phyloP scores from a whole-genome alignment of 2,329 filamentous ascomycete genomes.

The Clarireedia monteithiana region DNA sequence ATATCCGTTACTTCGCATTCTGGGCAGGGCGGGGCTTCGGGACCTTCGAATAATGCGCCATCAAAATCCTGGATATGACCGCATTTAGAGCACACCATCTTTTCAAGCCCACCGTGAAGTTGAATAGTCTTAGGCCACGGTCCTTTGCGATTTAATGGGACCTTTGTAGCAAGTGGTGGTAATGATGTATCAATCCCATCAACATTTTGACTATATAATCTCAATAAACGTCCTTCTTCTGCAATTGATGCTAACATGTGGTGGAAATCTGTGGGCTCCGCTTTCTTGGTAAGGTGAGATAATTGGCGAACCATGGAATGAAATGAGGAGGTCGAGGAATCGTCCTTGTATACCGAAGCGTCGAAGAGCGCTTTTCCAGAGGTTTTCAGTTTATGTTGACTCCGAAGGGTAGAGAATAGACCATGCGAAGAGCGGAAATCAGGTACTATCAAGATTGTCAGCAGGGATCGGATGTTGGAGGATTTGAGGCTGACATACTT shows the following conservation, averaged over 20 bases:
- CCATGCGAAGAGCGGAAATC: constrained; percentile 92
- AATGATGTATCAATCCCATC: constrained; percentile 88
- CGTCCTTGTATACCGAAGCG: constrained; percentile 93
- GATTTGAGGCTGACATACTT: constrained; percentile 47
- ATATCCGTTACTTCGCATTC: constrained; percentile 68
- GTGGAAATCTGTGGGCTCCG: constrained; percentile 82
- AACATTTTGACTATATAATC: constrained; percentile 94
- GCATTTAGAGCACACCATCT: constrained; percentile 97
- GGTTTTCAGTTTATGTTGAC: constrained; percentile 82
- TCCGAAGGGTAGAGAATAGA: constrained; percentile 77
- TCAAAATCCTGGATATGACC: constrained; percentile 69
- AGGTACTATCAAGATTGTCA: constrained; percentile 51
- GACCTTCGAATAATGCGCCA: constrained; percentile 71
- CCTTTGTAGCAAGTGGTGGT: constrained; percentile 67
- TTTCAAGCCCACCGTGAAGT: constrained; percentile 84
- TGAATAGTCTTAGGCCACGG: constrained; percentile 94
- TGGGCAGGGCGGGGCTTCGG: constrained; percentile 71
- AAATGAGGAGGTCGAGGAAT: constrained; percentile 80
- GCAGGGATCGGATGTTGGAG: constrained; percentile 9
- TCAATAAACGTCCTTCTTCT: constrained; percentile 75
- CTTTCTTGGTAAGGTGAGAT: constrained; percentile 67
- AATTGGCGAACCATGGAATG: constrained; percentile 94
- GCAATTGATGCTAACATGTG: constrained; percentile 87
- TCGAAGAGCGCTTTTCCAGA: constrained; percentile 96
- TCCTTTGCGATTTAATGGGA: constrained; percentile 74